Evolutionary conservation across 345 rosid genomes (phyloP).

Genomic region (Eucalyptus pumila): DNA sequence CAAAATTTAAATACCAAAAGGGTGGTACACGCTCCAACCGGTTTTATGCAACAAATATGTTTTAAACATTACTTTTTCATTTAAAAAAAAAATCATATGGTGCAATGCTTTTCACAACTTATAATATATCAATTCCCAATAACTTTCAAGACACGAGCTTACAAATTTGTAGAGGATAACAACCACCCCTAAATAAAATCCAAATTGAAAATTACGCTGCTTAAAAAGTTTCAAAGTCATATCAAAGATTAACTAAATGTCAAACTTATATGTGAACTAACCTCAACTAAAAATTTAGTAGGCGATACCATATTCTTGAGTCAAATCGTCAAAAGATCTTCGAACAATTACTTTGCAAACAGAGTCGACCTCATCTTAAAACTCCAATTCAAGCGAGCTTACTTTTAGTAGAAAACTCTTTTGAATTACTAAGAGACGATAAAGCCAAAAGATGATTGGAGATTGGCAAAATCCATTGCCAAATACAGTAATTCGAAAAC

Average conservation of each 20-base stretch:
- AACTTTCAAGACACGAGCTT: not conserved
- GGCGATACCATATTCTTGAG: not conserved
- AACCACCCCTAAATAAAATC: not conserved
- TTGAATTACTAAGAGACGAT: too few relatives aligned
- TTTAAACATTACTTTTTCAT: too few relatives aligned
- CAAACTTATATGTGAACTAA: not conserved
- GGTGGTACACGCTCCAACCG: too few relatives aligned
- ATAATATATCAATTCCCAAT: not conserved
- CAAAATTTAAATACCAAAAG: too few relatives aligned
- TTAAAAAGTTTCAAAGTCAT: accelerated
- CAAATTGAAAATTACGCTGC: accelerated
- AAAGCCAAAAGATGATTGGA: not conserved
- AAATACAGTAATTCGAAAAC: too few relatives aligned
- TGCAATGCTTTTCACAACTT: too few relatives aligned
- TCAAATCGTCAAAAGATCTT: too few relatives aligned
- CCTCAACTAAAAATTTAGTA: not conserved
- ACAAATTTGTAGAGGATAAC: not conserved
- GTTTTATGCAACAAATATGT: too few relatives aligned
- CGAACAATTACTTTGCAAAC: not conserved
- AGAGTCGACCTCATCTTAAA: accelerated
- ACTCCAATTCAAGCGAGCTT: not conserved
- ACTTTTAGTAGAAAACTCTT: too few relatives aligned
- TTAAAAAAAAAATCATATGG: too few relatives aligned
- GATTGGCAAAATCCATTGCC: not conserved
- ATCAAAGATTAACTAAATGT: not conserved